phyloP scores from a whole-genome alignment of 129 eudicot species.

The Heracleum sosnowskyi region DNA sequence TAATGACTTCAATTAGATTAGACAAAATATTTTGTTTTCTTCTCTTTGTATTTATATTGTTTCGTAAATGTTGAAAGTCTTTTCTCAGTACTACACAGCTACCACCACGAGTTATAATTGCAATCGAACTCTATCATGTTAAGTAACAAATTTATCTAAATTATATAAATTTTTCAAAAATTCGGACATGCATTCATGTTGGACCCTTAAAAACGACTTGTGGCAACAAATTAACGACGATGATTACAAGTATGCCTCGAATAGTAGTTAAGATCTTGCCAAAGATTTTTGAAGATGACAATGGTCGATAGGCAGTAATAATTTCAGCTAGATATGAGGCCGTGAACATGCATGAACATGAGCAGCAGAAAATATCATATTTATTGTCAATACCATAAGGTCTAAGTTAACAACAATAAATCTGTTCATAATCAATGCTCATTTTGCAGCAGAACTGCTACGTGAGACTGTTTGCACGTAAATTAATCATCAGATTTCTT shows the following conservation, averaged over 20 bases:
- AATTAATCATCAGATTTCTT: neutral
- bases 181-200: too few species aligned
- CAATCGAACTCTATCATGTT: too few species aligned
- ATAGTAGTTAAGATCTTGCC: neutral
- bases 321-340: neutral
- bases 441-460: neutral
- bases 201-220: too few species aligned
- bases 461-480: neutral
- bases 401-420: neutral
- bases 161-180: too few species aligned
- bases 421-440: slow-evolving; percentile 8
- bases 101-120: too few species aligned
- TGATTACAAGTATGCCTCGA: neutral
- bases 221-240: too few species aligned
- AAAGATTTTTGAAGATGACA: neutral
- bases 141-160: too few species aligned
- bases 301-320: slow-evolving; percentile 3
- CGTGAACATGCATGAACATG: neutral
- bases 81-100: too few species aligned
- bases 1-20: neutral
- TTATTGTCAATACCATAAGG: slow-evolving; percentile 4
- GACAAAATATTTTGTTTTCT: neutral
- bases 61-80: too few species aligned
- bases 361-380: slow-evolving; percentile 7
- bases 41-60: neutral